Evolutionary conservation across 768 basidiomycete species (phyloP).

Genomic region (Vishniacozyma victoriae): DNA sequence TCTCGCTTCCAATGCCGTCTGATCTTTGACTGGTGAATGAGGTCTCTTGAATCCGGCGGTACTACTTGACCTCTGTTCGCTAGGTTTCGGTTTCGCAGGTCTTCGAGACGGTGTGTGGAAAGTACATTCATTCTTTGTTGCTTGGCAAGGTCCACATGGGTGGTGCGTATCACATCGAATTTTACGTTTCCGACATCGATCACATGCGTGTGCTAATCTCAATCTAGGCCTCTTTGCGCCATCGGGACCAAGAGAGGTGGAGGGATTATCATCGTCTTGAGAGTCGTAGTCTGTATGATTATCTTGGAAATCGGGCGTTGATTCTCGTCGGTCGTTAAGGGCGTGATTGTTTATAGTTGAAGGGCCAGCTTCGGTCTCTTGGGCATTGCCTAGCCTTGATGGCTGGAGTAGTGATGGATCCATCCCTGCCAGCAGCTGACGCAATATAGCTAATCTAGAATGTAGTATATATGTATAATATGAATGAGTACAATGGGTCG

Average conservation of each 20-base stretch:
- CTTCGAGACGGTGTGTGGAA: slow-evolving; percentile 46
- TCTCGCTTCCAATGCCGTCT: slow-evolving; percentile 40
- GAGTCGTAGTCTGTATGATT: slow-evolving; percentile 1
- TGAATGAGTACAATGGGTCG: too few species aligned
- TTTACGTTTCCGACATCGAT: slow-evolving; percentile 36
- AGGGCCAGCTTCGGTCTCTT: too few species aligned
- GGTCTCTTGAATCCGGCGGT: slow-evolving; percentile 18
- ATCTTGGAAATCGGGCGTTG: too few species aligned
- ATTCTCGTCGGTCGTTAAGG: too few species aligned
- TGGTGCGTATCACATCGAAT: slow-evolving; percentile 47
- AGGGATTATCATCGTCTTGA: slow-evolving; percentile 9
- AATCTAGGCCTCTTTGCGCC: slow-evolving; percentile 39
- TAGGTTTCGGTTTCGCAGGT: slow-evolving; percentile 29
- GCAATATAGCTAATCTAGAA: too few species aligned
- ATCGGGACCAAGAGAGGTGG: not conserved
- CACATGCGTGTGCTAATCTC: slow-evolving; percentile 40
- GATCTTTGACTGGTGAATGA: slow-evolving; percentile 9
- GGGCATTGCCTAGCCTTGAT: too few species aligned
- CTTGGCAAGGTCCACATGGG: slow-evolving; percentile 45
- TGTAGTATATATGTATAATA: too few species aligned
- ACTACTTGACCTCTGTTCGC: not conserved
- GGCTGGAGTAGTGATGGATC: too few species aligned
- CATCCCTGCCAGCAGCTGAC: too few species aligned
- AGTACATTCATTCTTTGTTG: slow-evolving; percentile 43
- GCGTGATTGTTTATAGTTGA: too few species aligned